Evolutionary conservation across 495 filamentous ascomycete species (phyloP).

Genomic region (Tetracladium setigerum): DNA sequence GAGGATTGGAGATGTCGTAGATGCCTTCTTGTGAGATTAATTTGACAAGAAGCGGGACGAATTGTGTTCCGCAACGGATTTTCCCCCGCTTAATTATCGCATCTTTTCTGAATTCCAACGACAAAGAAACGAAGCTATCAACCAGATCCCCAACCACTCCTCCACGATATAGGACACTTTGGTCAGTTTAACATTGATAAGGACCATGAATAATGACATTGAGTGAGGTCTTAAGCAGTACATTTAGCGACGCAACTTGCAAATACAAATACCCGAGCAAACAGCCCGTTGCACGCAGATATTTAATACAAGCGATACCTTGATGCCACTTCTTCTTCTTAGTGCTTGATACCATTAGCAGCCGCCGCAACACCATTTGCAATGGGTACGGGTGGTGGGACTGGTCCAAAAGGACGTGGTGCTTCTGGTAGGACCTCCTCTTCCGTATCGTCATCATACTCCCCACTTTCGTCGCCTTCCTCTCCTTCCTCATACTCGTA

Average conservation of each 20-base stretch:
- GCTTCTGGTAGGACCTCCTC: conserved; percentile 43
- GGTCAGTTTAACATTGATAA: too few species aligned
- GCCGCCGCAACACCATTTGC: conserved; percentile 29
- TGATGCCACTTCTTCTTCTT: neutral
- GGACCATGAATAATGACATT: neutral
- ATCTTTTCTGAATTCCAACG: too few species aligned
- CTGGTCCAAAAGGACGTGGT: conserved; percentile 42
- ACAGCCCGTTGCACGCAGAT: neutral
- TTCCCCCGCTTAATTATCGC: too few species aligned
- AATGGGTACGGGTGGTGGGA: conserved; percentile 47
- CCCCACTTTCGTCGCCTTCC: conserved; percentile 57
- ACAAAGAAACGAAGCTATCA: too few species aligned
- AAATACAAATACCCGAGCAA: conserved; percentile 8
- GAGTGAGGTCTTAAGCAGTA: neutral
- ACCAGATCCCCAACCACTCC: too few species aligned
- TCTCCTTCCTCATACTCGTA: conserved; percentile 65
- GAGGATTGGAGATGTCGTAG: too few species aligned
- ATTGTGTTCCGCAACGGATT: too few species aligned
- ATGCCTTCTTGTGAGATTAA: too few species aligned
- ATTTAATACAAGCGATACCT: conserved; percentile 11
- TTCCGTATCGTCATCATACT: conserved; percentile 61
- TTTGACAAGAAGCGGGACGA: too few species aligned
- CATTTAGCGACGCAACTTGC: conserved; percentile 5
- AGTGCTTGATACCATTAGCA: conserved; percentile 37
- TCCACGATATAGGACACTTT: too few species aligned